Percentiles rank a stretch among this genome's conserved stretches.
These are phyloP conservation scores for Ascomycota sp. DNA, from an alignment of 2,329 filamentous ascomycete genomes.

Conservation along the genomic window DNA sequence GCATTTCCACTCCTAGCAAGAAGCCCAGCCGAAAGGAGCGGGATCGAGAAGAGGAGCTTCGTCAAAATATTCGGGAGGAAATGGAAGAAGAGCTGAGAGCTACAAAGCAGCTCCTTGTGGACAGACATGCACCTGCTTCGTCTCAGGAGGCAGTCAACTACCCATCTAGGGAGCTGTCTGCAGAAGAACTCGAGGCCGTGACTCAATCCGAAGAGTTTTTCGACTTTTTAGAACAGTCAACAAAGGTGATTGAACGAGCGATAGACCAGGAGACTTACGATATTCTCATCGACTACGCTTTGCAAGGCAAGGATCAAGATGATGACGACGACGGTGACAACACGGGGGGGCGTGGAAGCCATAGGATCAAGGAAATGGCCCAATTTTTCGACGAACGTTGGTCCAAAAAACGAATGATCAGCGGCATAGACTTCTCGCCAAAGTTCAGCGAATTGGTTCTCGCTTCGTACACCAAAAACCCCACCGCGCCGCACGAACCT, in stretches of 20 bases:
- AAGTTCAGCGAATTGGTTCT: slow-evolving; percentile 88
- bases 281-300: slow-evolving; percentile 81
- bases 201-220: slow-evolving; percentile 84
- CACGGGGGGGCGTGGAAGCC: slow-evolving; percentile 47
- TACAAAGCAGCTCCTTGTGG: slow-evolving; percentile 37
- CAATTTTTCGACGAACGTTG: slow-evolving; percentile 92
- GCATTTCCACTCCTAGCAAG: slow-evolving; percentile 44
- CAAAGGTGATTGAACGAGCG: slow-evolving; percentile 90
- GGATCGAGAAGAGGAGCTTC: slow-evolving; percentile 73
- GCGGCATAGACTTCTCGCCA: slow-evolving; percentile 82
- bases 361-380: slow-evolving; percentile 66
- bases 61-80: slow-evolving; percentile 65
- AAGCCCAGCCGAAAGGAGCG: slow-evolving; percentile 58
- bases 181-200: slow-evolving; percentile 76
- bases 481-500: slow-evolving; percentile 80
- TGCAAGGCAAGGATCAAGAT: slow-evolving; percentile 53
- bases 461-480: slow-evolving; percentile 93
- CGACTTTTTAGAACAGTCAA: slow-evolving; percentile 86
- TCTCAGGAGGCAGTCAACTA: slow-evolving; percentile 30
- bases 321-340: slow-evolving; percentile 66
- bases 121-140: slow-evolving; percentile 14
- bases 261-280: slow-evolving; percentile 84
- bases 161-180: slow-evolving; percentile 58
- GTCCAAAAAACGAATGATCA: slow-evolving; percentile 96
- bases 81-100: slow-evolving; percentile 82